These are phyloP conservation scores for Pelagophyceae sp. DNA, from an alignment of 352 stramenopile genomes.

Conservation along the genomic window DNA sequence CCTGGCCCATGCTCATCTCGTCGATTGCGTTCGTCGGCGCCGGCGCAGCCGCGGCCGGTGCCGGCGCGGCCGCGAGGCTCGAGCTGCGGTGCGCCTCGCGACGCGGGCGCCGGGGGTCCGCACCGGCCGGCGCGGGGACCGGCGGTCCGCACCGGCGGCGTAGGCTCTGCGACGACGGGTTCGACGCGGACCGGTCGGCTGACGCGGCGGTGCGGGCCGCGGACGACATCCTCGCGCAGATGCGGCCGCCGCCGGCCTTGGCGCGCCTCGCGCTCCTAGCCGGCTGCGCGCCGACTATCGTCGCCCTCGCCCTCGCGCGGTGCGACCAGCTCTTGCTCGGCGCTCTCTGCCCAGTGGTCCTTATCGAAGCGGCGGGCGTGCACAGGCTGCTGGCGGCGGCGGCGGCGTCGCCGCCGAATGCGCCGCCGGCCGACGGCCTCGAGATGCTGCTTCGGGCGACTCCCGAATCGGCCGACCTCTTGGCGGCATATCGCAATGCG, in stretches of 20 bases:
- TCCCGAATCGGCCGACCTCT: neutral
- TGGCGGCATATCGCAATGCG: neutral
- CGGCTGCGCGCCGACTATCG: neutral
- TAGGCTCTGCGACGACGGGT: neutral
- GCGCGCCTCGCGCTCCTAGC: neutral
- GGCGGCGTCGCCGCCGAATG: too few species aligned
- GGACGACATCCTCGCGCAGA: neutral
- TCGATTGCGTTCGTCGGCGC: neutral
- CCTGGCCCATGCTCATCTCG: neutral
- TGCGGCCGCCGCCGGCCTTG: neutral
- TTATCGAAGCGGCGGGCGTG: neutral
- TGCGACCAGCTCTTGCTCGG: neutral
- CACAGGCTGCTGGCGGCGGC: neutral
- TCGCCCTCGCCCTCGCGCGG: neutral
- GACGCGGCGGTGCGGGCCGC: neutral
- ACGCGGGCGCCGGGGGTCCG: too few species aligned
- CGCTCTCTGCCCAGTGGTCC: neutral
- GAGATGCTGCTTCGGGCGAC: neutral
- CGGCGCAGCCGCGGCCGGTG: neutral
- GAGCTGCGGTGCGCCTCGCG: too few species aligned
- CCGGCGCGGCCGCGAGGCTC: neutral
- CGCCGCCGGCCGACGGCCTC: neutral
- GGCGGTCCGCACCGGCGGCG: too few species aligned
- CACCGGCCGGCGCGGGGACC: too few species aligned
- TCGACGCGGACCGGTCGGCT: conserved; percentile 3